phyloP scores from a whole-genome alignment of 345 rosid genomes.

The Gynandropsis gynandra region DNA sequence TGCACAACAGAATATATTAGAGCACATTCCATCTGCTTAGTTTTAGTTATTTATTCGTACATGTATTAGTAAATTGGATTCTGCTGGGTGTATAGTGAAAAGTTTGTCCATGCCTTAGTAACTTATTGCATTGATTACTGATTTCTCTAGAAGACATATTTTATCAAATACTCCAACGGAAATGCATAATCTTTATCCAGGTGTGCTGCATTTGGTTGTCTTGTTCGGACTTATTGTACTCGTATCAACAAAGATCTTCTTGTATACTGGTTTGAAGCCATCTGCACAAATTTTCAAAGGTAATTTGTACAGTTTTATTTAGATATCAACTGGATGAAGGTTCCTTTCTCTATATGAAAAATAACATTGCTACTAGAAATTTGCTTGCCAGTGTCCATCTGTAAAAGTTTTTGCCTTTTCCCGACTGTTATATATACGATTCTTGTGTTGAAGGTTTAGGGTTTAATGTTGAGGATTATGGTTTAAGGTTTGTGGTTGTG shows the following conservation, averaged over 20 bases:
- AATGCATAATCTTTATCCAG: constrained; percentile 34
- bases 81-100: neutral
- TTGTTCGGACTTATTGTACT: constrained; percentile 44
- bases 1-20: constrained; percentile 10
- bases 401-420: neutral
- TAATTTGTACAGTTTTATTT: constrained; percentile 25
- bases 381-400: constrained; percentile 1
- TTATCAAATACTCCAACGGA: constrained; percentile 12
- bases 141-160: constrained; percentile 5
- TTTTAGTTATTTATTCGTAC: too few relatives aligned
- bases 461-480: too few relatives aligned
- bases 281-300: constrained; percentile 75
- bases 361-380: too few relatives aligned
- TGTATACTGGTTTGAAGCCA: constrained; percentile 73
- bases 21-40: constrained; percentile 8
- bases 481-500: too few relatives aligned
- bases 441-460: too few relatives aligned
- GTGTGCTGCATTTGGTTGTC: constrained; percentile 72
- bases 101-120: neutral
- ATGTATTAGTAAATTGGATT: neutral
- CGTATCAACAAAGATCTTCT: constrained; percentile 57
- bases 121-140: neutral
- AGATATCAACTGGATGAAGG: neutral
- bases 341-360: too few relatives aligned
- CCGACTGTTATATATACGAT: too few relatives aligned